A percentile compares a stretch with the other conserved stretches of the same genome.
These are phyloP conservation scores for Zygotorulaspora sp. DNA, from an alignment of 805 yeast species.

Conservation along the genomic window DNA sequence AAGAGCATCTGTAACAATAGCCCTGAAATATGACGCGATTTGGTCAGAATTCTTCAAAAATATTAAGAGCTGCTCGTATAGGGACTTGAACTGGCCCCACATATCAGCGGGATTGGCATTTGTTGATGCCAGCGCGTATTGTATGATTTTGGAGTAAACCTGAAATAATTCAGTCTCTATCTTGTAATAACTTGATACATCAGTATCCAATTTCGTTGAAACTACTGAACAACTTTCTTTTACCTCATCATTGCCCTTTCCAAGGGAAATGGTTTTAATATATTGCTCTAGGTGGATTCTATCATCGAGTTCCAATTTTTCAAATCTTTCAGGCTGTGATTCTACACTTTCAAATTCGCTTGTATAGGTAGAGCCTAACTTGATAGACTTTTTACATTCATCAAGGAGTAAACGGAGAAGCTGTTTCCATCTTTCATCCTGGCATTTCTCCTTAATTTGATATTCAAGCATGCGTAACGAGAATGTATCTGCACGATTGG, in stretches of 20 bases:
- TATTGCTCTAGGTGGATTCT: constrained; percentile 5
- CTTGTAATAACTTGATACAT: constrained; percentile 18
- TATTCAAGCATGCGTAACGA: constrained; percentile 70
- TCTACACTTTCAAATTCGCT: neutral
- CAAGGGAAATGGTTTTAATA: constrained; percentile 14
- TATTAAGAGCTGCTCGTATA: constrained; percentile 18
- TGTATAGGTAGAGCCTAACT: constrained; percentile 1
- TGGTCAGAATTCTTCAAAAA: constrained; percentile 19
- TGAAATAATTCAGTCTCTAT: constrained; percentile 17
- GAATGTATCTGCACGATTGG: constrained; percentile 5
- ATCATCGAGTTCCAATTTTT: neutral
- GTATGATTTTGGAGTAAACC: constrained; percentile 18
- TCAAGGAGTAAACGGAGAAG: constrained; percentile 3
- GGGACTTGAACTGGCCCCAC: constrained; percentile 15
- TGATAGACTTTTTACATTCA: constrained; percentile 4
- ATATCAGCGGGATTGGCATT: constrained; percentile 12
- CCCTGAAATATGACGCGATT: constrained; percentile 17
- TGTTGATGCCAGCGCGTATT: constrained; percentile 14
- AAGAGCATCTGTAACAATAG: constrained; percentile 17
- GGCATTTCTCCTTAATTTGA: constrained; percentile 41
- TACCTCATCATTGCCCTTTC: constrained; percentile 2
- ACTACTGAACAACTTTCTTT: constrained; percentile 9
- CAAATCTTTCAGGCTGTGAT: neutral
- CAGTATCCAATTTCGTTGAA: constrained; percentile 14
- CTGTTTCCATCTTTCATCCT: constrained; percentile 4